Conservation (phyloP, 202 grass and related monocot species). For the Zizania palustris region DNA sequence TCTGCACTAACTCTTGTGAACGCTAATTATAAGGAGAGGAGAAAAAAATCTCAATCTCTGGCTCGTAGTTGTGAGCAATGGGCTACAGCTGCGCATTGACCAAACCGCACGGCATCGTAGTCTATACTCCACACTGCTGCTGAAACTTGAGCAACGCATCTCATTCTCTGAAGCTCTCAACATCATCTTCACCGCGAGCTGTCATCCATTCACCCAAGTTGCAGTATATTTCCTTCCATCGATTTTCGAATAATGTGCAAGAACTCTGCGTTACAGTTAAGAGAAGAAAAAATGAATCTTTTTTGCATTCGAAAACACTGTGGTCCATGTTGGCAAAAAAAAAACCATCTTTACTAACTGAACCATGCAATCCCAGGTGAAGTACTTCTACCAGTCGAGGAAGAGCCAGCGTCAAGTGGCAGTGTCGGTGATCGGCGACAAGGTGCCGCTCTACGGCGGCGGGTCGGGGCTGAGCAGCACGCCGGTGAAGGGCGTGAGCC, state of each 20-base stretch:
- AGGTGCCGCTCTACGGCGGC: conserved; percentile 85
- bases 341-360: not conserved
- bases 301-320: not conserved
- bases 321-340: not conserved
- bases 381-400: conserved; percentile 84
- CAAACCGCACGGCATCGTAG: conserved; percentile 17
- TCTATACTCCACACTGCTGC: not conserved
- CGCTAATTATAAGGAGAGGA: not conserved
- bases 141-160: conserved; percentile 27
- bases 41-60: not conserved
- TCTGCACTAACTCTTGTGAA: not conserved
- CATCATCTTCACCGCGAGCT: not conserved
- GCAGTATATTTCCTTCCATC: not conserved
- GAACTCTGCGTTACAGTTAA: not conserved
- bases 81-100: conserved; percentile 50
- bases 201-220: conserved; percentile 4
- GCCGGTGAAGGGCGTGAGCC: conserved; percentile 38
- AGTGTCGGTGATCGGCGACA: conserved; percentile 54
- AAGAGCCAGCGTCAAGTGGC: conserved; percentile 70
- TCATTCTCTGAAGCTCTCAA: not conserved
- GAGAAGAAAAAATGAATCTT: not conserved
- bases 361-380: conserved; percentile 36
- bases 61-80: conserved; percentile 15
- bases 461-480: conserved; percentile 68
- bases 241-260: not conserved